Conservation (phyloP, 257 asterid species). For the Handroanthus guayacan region DNA sequence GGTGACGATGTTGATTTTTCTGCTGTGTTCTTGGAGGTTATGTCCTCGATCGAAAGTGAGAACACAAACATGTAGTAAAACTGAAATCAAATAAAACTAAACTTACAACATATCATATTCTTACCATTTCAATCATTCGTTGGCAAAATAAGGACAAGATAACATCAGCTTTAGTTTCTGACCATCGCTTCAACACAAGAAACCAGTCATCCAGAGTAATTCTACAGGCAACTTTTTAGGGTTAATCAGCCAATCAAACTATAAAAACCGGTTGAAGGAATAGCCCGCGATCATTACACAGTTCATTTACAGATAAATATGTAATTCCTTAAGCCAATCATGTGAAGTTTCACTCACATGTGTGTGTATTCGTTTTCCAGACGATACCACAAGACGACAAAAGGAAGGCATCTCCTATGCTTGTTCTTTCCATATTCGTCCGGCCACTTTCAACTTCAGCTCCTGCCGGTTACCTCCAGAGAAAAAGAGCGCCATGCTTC, state of each 20-base stretch:
- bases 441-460: slow-evolving; percentile 58
- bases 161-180: background rate
- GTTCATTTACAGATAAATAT: slow-evolving; percentile 37
- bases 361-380: slow-evolving; percentile 1
- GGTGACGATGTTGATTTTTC: too few relatives aligned
- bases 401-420: slow-evolving; percentile 14
- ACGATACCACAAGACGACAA: background rate
- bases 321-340: slow-evolving; percentile 11
- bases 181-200: too few relatives aligned
- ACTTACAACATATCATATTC: too few relatives aligned
- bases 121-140: background rate
- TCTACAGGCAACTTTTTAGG: slow-evolving; percentile 26
- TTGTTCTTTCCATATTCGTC: slow-evolving; percentile 61
- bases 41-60: too few relatives aligned
- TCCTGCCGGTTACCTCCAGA: slow-evolving; percentile 60
- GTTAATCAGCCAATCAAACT: slow-evolving; percentile 30
- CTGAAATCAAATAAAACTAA: too few relatives aligned
- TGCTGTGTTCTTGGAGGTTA: too few relatives aligned
- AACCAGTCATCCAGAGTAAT: background rate
- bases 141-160: background rate
- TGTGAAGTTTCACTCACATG: slow-evolving; percentile 29
- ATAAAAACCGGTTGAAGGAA: slow-evolving; percentile 21
- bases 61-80: too few relatives aligned
- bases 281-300: slow-evolving; percentile 30
- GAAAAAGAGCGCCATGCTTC: slow-evolving; percentile 62